Evolutionary conservation across 106 monocot species (phyloP), one percentile per base, ranked within the genome.

Genomic region (Vanilla planifolia): DNA sequence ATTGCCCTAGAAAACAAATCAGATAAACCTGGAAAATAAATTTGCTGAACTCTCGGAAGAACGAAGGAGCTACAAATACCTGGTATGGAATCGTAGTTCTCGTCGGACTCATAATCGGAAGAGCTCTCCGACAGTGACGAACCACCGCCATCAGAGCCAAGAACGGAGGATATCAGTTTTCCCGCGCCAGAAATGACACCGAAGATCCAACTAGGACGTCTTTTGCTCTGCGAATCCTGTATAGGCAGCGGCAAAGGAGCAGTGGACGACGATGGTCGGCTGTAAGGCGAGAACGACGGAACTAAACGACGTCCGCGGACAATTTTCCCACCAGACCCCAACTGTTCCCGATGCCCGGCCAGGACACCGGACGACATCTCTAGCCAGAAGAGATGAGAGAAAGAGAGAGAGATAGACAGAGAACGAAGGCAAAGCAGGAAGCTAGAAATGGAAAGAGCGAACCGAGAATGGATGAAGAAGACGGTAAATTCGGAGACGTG

Each of bases 81-180:
- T 8, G 27, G 0, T 24, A 17, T 5, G 2, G 16, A 8, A 51
- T n/a, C 41, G 13, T 1, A 1, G 2, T 53, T 41, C 25, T 53
- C 41, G 26, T 66, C 66, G 27, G 66, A 66, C 25, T 39, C 40
- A 39, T 22, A 55, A n/a, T 53, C 53, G 10, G 55, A 66, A 26
- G 52, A 40, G 14, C 34, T 20, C 6, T 57, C 57, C n/a, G 55
- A 78, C 6, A 37, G 28, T 6, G 67, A 44, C 14, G 67, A 72
- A 47, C 28, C 42, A n/a, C 43, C 36, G 28, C 30, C 53, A 3
- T 72, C 67, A 27, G 73, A 77, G 50, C 57, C 30, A 59, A 85
- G 78, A 2, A 81, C 81, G 26, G 86, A 75, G 15, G 86, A 86
- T 40, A 86, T 63, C 52, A 86, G 62, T 68, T 73, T 81, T 37